Conservation (phyloP, 2,329 filamentous ascomycete genomes). For the Aspergillus sp. region DNA sequence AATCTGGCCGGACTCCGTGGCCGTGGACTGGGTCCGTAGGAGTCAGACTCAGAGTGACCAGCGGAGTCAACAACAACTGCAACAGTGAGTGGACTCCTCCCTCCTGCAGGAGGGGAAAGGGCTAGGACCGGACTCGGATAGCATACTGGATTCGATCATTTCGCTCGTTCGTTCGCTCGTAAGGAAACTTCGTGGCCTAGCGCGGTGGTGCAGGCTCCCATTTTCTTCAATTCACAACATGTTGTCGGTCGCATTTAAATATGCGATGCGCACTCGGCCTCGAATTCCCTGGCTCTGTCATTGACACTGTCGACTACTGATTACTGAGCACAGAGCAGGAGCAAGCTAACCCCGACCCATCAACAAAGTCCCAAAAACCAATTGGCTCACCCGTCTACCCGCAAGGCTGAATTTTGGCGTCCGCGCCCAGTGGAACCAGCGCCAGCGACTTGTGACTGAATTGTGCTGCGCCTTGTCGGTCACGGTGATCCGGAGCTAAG, state of each 20-base stretch:
- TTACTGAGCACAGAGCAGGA: background rate
- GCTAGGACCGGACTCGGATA: background rate
- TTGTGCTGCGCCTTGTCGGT: background rate
- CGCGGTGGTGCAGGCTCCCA: background rate
- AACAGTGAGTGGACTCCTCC: background rate
- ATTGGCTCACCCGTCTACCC: background rate
- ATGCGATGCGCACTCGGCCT: background rate
- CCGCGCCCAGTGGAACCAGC: background rate
- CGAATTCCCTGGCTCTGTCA: no score
- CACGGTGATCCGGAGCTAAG: background rate
- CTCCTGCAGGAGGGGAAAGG: no score
- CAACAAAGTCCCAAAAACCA: background rate
- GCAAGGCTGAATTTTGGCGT: constrained; percentile 7
- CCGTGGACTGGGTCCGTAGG: background rate
- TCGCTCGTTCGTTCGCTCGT: background rate
- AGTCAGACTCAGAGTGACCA: background rate
- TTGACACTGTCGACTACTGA: no score
- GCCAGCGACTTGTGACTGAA: background rate
- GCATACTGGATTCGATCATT: background rate
- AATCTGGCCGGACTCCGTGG: background rate
- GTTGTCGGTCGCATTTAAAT: background rate
- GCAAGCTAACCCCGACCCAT: background rate
- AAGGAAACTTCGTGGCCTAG: background rate
- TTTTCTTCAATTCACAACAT: background rate
- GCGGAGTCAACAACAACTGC: background rate